Conservation (phyloP, 345 rosid species). For the Limnanthes douglasii region DNA sequence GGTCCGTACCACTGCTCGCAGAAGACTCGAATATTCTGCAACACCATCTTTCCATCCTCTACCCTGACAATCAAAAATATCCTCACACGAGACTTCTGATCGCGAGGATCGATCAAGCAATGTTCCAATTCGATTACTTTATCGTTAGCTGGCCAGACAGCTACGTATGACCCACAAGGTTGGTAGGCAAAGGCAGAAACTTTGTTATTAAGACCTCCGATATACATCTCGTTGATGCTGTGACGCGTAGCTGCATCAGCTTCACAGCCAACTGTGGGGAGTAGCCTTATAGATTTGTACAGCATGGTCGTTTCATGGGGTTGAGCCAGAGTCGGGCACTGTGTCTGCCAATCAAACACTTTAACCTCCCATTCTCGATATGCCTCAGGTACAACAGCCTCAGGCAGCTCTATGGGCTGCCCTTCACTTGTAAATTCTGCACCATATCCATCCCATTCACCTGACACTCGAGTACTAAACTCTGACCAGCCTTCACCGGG, state of each 20-base stretch:
- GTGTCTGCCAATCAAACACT: conserved; percentile 98
- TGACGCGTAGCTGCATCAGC: conserved; percentile 88
- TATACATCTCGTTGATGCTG: conserved; percentile 32
- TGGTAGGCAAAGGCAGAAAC: conserved; percentile 48
- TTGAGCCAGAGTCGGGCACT: conserved; percentile 79
- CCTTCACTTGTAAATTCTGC: conserved; percentile 76
- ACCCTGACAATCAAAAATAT: conserved; percentile 33
- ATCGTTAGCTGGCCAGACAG: conserved; percentile 45
- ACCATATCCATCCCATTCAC: conserved; percentile 97
- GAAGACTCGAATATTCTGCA: conserved; percentile 44
- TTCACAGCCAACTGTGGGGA: conserved; percentile 98
- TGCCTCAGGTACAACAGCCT: conserved; percentile 80
- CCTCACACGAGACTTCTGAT: conserved; percentile 76
- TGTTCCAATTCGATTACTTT: conserved; percentile 48
- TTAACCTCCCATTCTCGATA: conserved; percentile 91
- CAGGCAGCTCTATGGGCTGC: conserved; percentile 65
- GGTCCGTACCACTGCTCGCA: conserved; percentile 86
- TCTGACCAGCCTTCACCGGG: conserved; percentile 79
- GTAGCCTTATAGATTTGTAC: conserved; percentile 61
- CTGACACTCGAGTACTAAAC: conserved; percentile 59
- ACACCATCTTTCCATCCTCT: conserved; percentile 15
- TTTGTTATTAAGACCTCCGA: conserved; percentile 18
- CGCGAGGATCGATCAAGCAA: conserved; percentile 70
- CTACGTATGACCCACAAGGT: conserved; percentile 57
- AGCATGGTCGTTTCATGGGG: conserved; percentile 19